Conservation (phyloP, 179 eudicot genomes). For the Amaranthus tricolor region DNA sequence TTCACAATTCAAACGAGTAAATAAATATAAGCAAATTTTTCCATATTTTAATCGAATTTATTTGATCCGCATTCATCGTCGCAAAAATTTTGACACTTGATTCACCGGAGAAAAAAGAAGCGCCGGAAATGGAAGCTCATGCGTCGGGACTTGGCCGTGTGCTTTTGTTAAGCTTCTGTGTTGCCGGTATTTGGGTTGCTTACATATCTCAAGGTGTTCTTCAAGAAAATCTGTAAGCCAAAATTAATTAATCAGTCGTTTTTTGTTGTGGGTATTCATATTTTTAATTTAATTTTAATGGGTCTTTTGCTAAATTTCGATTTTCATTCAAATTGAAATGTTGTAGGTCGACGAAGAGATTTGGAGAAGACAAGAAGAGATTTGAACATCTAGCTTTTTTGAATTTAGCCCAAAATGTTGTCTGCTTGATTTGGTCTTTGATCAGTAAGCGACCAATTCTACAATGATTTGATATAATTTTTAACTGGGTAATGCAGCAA, state of each 20-base stretch:
- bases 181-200: slow-evolving; percentile 91
- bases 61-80: slow-evolving; percentile 13
- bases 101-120: slow-evolving; percentile 26
- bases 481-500: background rate
- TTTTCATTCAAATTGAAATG: background rate
- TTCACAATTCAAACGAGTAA: too few relatives aligned
- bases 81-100: slow-evolving; percentile 12
- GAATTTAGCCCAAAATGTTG: slow-evolving; percentile 84
- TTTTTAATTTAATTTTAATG: background rate
- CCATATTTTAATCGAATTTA: background rate
- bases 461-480: background rate
- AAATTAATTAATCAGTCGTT: background rate
- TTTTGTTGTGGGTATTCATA: background rate
- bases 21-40: background rate
- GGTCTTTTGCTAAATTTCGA: background rate
- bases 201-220: slow-evolving; percentile 94
- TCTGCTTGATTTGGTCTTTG: slow-evolving; percentile 90
- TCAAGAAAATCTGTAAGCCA: slow-evolving; percentile 70
- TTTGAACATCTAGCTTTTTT: slow-evolving; percentile 89
- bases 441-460: slow-evolving; percentile 51
- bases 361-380: slow-evolving; percentile 82
- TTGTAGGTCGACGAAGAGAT: slow-evolving; percentile 82
- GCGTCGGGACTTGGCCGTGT: slow-evolving; percentile 73
- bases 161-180: slow-evolving; percentile 64
- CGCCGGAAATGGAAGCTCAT: slow-evolving; percentile 64